Conservation (phyloP, 2,329 filamentous ascomycete genomes). For the Madurella fahalii region DNA sequence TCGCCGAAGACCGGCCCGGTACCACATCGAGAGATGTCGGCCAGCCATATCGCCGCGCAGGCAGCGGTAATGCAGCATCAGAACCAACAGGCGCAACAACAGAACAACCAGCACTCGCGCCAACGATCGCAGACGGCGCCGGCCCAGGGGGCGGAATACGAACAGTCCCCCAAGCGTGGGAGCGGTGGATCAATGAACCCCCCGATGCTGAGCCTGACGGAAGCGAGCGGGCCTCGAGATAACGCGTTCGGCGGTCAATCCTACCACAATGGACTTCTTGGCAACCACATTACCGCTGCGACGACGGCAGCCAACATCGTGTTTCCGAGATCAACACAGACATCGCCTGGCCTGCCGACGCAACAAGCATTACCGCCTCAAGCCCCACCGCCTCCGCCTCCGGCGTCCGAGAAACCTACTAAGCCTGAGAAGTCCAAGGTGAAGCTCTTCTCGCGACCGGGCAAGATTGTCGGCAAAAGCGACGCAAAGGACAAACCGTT, state of each 20-base stretch:
- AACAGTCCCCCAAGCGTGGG: constrained; percentile 38
- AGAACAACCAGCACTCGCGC: constrained; percentile 48
- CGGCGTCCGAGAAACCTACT: constrained; percentile 52
- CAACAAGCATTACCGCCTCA: constrained; percentile 27
- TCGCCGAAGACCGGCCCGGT: constrained; percentile 38
- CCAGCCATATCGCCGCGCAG: constrained; percentile 78
- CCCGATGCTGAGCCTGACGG: constrained; percentile 60
- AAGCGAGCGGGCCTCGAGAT: constrained; percentile 59
- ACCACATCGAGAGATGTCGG: constrained; percentile 42
- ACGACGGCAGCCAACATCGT: constrained; percentile 69
- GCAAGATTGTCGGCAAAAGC: constrained; percentile 68
- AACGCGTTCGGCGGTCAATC: constrained; percentile 46
- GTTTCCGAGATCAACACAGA: constrained; percentile 62
- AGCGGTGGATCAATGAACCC: constrained; percentile 54
- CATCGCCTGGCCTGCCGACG: constrained; percentile 43
- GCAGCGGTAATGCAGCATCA: constrained; percentile 65
- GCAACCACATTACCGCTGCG: constrained; percentile 60
- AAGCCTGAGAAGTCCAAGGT: constrained; percentile 71
- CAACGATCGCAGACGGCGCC: constrained; percentile 74
- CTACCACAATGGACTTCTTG: constrained; percentile 60
- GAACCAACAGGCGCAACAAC: constrained; percentile 49
- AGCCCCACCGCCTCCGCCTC: constrained; percentile 37
- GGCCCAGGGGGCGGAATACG: constrained; percentile 45
- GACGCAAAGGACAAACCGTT: constrained; percentile 63
- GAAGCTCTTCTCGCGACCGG: constrained; percentile 75